Evolutionary conservation across 805 yeast species (phyloP).

Genomic region (Kodamaea jinghongensis): DNA sequence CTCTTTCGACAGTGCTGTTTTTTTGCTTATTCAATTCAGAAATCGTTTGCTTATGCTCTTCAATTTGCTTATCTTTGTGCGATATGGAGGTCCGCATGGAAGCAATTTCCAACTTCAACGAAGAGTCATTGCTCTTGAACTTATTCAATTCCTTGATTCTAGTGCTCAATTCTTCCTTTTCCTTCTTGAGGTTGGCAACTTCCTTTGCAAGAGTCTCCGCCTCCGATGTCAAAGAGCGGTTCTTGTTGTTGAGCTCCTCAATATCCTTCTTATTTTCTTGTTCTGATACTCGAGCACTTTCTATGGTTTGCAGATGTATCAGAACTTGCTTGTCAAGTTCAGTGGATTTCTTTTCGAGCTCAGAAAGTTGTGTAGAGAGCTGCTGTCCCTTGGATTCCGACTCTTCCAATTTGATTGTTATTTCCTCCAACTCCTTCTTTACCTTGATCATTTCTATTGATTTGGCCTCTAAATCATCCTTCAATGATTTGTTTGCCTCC

Average conservation of each 20-base stretch:
- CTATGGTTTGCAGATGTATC: neutral
- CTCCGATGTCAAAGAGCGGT: constrained; percentile 14
- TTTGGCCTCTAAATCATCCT: constrained; percentile 1
- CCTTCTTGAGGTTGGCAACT: constrained; percentile 24
- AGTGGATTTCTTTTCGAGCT: neutral
- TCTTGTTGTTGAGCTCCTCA: constrained; percentile 13
- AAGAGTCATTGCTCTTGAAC: constrained; percentile 38
- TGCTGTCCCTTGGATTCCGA: too few relatives aligned
- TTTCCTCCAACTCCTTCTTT: too few relatives aligned
- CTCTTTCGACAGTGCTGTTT: constrained; percentile 34
- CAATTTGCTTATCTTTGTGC: constrained; percentile 43
- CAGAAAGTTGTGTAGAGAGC: too few relatives aligned
- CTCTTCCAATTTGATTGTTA: too few relatives aligned
- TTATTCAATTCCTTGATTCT: constrained; percentile 29
- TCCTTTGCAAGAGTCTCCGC: constrained; percentile 24
- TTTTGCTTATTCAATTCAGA: constrained; percentile 36
- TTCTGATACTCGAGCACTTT: constrained; percentile 15
- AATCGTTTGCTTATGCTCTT: constrained; percentile 29
- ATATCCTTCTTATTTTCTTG: constrained; percentile 21
- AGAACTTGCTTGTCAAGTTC: constrained; percentile 1
- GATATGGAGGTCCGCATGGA: constrained; percentile 43
- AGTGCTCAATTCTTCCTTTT: constrained; percentile 38
- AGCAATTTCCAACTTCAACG: constrained; percentile 48
- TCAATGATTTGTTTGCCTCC: neutral
- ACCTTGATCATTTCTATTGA: too few relatives aligned